phyloP scores from a whole-genome alignment of 1,284 basidiomycete genomes.

The Cutaneotrichosporon spelunceum region DNA sequence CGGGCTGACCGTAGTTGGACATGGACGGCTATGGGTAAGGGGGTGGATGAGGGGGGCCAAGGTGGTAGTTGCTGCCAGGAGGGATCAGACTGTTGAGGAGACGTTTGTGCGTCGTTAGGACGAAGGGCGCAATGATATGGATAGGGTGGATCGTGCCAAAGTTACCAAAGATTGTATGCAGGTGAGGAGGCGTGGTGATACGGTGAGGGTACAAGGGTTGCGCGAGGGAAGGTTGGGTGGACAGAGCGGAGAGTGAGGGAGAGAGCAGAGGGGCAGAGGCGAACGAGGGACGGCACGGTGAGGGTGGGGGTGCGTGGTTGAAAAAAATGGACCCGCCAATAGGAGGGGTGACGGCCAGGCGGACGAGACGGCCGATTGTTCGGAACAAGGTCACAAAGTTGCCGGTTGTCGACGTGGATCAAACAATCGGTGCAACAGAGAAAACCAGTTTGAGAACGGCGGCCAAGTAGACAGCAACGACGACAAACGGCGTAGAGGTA shows the following conservation, averaged over 20 bases:
- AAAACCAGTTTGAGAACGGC: not conserved
- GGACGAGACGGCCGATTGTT: not conserved
- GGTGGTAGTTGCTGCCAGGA: conserved; percentile 1
- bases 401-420: not conserved
- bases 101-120: not conserved
- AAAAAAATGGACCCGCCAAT: conserved; percentile 10
- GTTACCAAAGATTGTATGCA: not conserved
- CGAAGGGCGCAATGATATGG: not conserved
- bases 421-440: not conserved
- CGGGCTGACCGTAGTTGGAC: conserved; percentile 7
- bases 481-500: not conserved
- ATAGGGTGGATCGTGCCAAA: not conserved
- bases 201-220: not conserved
- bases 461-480: not conserved
- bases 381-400: not conserved
- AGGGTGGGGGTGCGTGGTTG: not conserved
- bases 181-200: not conserved
- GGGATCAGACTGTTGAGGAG: not conserved
- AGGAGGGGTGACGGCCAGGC: not conserved
- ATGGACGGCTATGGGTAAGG: not conserved
- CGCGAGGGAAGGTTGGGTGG: not conserved
- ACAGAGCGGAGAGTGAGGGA: not conserved
- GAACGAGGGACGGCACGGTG: not conserved
- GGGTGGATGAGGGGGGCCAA: not conserved
- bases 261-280: not conserved